Conservation (phyloP, 345 rosid species). For the Viola odorata region DNA sequence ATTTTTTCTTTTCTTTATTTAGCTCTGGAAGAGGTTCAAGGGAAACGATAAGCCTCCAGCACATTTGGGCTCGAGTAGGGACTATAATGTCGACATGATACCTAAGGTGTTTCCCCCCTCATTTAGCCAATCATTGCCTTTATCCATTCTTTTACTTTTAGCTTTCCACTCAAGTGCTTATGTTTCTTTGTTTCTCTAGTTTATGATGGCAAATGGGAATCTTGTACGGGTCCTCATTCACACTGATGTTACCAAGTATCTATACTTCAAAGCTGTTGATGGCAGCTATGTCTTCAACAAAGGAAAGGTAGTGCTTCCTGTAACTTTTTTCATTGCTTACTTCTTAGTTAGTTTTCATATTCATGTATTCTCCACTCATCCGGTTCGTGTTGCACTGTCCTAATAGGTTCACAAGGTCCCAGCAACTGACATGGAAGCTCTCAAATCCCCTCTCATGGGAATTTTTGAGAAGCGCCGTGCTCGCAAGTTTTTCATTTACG, state of each 20-base stretch:
- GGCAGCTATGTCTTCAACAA: constrained; percentile 87
- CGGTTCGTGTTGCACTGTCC: background rate
- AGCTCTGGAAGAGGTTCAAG: constrained; percentile 96
- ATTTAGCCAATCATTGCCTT: background rate
- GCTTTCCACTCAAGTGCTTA: background rate
- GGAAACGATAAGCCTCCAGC: constrained; percentile 88
- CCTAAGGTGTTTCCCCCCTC: constrained; percentile 57
- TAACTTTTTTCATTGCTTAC: background rate
- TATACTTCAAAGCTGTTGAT: constrained; percentile 94
- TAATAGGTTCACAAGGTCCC: constrained; percentile 93
- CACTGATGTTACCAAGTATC: constrained; percentile 87
- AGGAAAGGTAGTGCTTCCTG: constrained; percentile 59
- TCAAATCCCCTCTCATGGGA: constrained; percentile 96
- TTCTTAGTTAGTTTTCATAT: constrained; percentile 1
- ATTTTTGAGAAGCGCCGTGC: constrained; percentile 97
- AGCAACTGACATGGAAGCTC: constrained; percentile 90
- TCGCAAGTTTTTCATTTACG: constrained; percentile 80
- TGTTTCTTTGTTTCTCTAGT: constrained; percentile 35
- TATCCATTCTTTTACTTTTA: background rate
- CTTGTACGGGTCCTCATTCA: constrained; percentile 98
- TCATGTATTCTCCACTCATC: background rate
- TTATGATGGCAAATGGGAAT: constrained; percentile 97
- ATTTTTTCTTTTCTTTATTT: constrained; percentile 17
- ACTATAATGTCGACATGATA: constrained; percentile 96
- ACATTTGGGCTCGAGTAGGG: constrained; percentile 89